These are phyloP conservation scores for Oldenlandia corymbosa DNA, from an alignment of 257 asterid genomes.

Conservation along the genomic window DNA sequence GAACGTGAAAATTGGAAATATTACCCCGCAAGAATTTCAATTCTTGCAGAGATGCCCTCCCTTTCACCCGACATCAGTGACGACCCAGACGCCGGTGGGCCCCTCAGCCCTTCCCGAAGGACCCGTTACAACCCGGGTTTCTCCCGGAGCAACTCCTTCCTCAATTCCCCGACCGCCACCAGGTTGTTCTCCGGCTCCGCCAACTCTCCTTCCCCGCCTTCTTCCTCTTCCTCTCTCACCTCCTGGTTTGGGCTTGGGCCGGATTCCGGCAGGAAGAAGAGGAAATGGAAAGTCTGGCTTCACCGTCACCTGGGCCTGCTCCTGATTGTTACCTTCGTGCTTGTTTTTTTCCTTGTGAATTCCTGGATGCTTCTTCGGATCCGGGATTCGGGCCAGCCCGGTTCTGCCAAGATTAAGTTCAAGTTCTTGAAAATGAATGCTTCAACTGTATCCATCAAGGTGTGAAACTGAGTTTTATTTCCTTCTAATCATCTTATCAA, in stretches of 20 bases:
- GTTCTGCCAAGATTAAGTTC: slow-evolving; percentile 36
- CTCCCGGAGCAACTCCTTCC: slow-evolving; percentile 19
- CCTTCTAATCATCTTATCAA: background rate
- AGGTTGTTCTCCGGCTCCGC: slow-evolving; percentile 18
- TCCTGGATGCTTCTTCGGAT: slow-evolving; percentile 87
- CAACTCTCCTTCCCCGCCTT: slow-evolving; percentile 5
- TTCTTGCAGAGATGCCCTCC: slow-evolving; percentile 8
- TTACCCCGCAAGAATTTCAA: background rate
- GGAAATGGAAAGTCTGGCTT: slow-evolving; percentile 42
- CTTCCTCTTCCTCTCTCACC: slow-evolving; percentile 23
- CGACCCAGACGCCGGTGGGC: slow-evolving; percentile 2
- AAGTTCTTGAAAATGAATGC: slow-evolving; percentile 48
- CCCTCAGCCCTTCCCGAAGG: slow-evolving; percentile 8
- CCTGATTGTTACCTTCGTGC: slow-evolving; percentile 26
- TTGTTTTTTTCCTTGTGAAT: slow-evolving; percentile 41
- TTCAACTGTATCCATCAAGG: slow-evolving; percentile 64
- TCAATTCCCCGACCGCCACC: slow-evolving; percentile 26
- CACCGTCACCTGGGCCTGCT: slow-evolving; percentile 35
- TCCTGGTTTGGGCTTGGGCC: slow-evolving; percentile 19
- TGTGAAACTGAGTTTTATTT: slow-evolving; percentile 15
- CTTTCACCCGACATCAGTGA: slow-evolving; percentile 6
- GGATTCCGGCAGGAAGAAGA: slow-evolving; percentile 14
- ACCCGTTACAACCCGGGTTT: slow-evolving; percentile 33
- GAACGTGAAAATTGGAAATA: background rate
- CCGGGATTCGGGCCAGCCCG: slow-evolving; percentile 42